These are phyloP conservation scores for Cyberlindnera sargentensis DNA, from an alignment of 805 yeast species.

Conservation along the genomic window DNA sequence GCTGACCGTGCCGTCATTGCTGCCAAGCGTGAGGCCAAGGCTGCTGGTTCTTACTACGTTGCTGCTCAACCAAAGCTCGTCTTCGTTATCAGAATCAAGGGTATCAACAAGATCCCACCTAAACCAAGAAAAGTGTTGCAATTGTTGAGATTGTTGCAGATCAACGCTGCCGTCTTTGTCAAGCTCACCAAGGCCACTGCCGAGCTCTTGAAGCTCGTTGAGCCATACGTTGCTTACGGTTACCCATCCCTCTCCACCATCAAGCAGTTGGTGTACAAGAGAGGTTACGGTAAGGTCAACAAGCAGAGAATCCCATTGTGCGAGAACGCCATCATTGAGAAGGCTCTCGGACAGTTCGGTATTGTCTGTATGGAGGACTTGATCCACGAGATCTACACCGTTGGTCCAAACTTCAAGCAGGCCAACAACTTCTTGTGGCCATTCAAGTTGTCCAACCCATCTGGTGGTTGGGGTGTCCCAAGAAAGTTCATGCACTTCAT, in stretches of 20 bases:
- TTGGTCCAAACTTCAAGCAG: slow-evolving; percentile 98
- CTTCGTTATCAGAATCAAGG: slow-evolving; percentile 97
- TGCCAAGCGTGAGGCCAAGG: slow-evolving; percentile 92
- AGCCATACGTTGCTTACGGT: slow-evolving; percentile 96
- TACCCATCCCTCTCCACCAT: slow-evolving; percentile 90
- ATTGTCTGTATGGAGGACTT: slow-evolving; percentile 86
- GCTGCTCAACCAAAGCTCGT: slow-evolving; percentile 93
- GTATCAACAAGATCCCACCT: slow-evolving; percentile 97
- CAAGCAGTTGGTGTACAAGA: slow-evolving; percentile 92
- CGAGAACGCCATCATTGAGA: slow-evolving; percentile 86
- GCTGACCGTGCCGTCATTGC: slow-evolving; percentile 82
- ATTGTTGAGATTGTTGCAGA: slow-evolving; percentile 87
- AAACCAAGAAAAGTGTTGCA: slow-evolving; percentile 98
- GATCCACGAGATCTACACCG: slow-evolving; percentile 93
- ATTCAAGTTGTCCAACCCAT: slow-evolving; percentile 93
- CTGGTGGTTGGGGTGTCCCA: slow-evolving; percentile 96
- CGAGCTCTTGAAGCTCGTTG: slow-evolving; percentile 88
- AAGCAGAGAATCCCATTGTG: slow-evolving; percentile 89
- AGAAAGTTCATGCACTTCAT: slow-evolving; percentile 96
- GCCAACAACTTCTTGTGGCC: slow-evolving; percentile 98
- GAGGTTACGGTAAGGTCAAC: slow-evolving; percentile 97
- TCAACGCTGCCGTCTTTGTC: slow-evolving; percentile 92
- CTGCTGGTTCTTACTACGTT: slow-evolving; percentile 89
- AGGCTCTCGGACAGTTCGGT: slow-evolving; percentile 86
- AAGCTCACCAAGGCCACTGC: slow-evolving; percentile 93